Base-by-base conservation (phyloP, 306 rosid genomes). In the Potentilla sterilis region DNA sequence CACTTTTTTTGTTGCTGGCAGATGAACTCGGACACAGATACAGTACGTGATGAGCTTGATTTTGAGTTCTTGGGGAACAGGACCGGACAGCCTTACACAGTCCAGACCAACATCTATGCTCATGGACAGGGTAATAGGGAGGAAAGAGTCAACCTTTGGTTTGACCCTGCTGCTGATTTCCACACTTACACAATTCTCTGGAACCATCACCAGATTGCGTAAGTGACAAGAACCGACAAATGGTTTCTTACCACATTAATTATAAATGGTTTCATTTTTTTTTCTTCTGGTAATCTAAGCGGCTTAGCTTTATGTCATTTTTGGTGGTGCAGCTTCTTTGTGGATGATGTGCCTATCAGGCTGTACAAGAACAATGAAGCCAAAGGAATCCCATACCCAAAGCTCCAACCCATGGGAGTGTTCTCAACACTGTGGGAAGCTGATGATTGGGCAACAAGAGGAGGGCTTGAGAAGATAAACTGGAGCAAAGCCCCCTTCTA, bases 1-100 rank as follows among this genome's bases (percentile, higher is more conserved):
- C 13, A 2, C n/a, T 34, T 4, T 34, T 18, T 28, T 42, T 42
- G 19, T 15, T 49, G 13, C 28, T 55, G 74, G 73, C 57, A 77
- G 80, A 69, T 77, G 80, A 77, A 55, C 51, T 54, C 63, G 16
- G 54, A 80, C 24, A 90, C 89, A 0, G 73, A 87, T 71, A 1
- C 80, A 0, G 75, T 87, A 22, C 91, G 98, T 0, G 98, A 95
- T 69, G 98, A 95, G 85, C 80, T 95, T 44, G 98, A 95, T 80
- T 95, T 95, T 46, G 98, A 95, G 75, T 95, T 95, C 91, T 79
- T 95, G 81, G 98, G 98, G 38, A 95, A 95, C 85, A 84, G 98
- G 10, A 89, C 47, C 6, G 97, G 97, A 0, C 97, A 95, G 44
- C 98, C 98, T 12, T 86, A 86, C 67, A 95, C 98, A 4, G 98